These are phyloP conservation scores for Neonectria ditissima DNA, from an alignment of 2,329 filamentous ascomycete genomes.

Conservation along the genomic window DNA sequence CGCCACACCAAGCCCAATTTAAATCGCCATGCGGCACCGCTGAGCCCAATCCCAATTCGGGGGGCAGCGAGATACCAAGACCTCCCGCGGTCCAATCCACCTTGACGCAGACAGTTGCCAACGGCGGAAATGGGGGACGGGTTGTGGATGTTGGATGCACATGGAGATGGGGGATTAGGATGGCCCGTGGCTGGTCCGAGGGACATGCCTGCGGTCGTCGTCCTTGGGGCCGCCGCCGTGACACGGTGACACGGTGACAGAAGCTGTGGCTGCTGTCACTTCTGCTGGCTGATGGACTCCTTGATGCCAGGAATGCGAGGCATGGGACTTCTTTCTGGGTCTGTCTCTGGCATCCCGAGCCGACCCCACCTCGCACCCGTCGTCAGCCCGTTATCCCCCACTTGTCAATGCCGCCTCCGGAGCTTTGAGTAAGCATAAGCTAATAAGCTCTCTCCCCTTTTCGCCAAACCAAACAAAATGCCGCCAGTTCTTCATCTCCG, in stretches of 20 bases:
- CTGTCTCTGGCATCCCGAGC: conserved; percentile 4
- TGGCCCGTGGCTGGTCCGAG: conserved; percentile 33
- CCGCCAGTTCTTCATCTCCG: conserved; percentile 41
- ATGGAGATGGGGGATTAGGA: conserved; percentile 16
- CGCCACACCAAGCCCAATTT: conserved; percentile 37
- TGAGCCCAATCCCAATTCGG: conserved; percentile 32
- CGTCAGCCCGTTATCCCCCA: conserved; percentile 36
- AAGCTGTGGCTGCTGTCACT: conserved; percentile 32
- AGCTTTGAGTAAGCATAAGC: conserved; percentile 46
- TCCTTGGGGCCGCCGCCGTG: not conserved
- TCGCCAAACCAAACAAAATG: conserved; percentile 35
- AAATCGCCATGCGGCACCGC: conserved; percentile 36
- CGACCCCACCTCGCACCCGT: conserved; percentile 41
- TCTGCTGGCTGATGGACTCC: conserved; percentile 9
- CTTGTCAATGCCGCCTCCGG: conserved; percentile 37
- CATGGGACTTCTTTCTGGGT: conserved; percentile 13
- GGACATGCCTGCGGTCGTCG: conserved; percentile 35
- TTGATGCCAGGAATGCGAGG: conserved; percentile 33
- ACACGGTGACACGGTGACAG: conserved; percentile 1
- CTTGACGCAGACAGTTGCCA: conserved; percentile 22
- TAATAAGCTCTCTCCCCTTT: conserved; percentile 39
- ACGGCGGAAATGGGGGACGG: conserved; percentile 23
- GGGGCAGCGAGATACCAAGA: conserved; percentile 7
- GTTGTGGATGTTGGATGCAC: conserved; percentile 16
- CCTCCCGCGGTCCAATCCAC: conserved; percentile 29